These are phyloP conservation scores for Neostapfia colusana DNA, from an alignment of 176 grass and related monocot species.

Conservation along the genomic window DNA sequence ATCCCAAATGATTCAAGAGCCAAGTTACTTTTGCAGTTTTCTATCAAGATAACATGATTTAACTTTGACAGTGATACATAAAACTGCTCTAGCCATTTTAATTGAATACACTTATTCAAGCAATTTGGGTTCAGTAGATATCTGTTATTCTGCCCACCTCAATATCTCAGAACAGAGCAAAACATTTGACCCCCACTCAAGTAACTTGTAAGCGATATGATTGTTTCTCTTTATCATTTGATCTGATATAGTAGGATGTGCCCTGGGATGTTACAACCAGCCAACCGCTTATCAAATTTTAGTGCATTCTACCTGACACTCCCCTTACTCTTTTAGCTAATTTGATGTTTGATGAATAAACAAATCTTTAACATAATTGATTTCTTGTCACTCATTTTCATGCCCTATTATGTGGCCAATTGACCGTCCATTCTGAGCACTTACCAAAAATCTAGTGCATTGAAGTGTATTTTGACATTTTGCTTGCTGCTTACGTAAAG, in stretches of 20 bases:
- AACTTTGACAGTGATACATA: neutral
- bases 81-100: neutral
- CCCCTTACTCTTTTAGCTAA: neutral
- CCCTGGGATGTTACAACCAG: too few relatives aligned
- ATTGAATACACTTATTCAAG: neutral
- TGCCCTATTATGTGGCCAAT: neutral
- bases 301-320: neutral
- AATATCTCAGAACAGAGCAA: too few relatives aligned
- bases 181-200: too few relatives aligned
- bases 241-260: too few relatives aligned
- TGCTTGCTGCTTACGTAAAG: neutral
- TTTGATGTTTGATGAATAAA: neutral
- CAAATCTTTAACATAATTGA: neutral
- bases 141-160: too few relatives aligned
- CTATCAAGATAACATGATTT: neutral
- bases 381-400: neutral
- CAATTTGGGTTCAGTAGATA: neutral
- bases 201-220: too few relatives aligned
- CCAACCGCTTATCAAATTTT: too few relatives aligned
- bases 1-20: neutral
- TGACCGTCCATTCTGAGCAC: too few relatives aligned
- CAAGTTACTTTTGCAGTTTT: neutral
- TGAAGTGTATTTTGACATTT: constrained; percentile 7
- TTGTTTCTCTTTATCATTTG: too few relatives aligned
- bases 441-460: neutral